Conservation (phyloP, 2,329 filamentous ascomycete genomes). For the Aspergillus oerlinghausenensis region DNA sequence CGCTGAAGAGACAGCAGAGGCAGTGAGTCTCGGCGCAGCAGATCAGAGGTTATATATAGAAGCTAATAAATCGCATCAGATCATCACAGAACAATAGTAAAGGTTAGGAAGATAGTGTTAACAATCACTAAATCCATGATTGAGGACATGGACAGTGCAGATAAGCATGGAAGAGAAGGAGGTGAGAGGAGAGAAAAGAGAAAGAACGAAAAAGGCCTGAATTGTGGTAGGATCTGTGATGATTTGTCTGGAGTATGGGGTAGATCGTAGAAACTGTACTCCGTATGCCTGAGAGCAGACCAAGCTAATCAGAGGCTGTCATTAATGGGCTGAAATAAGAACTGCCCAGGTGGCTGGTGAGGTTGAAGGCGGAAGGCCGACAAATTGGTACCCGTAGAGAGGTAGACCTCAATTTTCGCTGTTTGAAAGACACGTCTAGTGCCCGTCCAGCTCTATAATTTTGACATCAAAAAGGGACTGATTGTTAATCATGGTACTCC, state of each 20-base stretch:
- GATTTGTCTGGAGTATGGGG: background rate
- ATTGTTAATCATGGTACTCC: background rate
- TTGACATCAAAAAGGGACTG: background rate
- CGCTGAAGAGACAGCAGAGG: background rate
- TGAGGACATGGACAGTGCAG: background rate
- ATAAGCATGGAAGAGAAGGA: background rate
- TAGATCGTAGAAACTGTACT: background rate
- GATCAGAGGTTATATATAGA: background rate
- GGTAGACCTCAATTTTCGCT: background rate
- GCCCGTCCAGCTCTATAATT: background rate
- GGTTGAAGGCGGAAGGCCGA: background rate
- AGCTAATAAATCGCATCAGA: background rate
- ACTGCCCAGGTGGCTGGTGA: background rate
- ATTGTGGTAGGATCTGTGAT: background rate
- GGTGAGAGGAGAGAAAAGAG: background rate
- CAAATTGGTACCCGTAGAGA: background rate
- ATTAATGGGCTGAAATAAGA: background rate
- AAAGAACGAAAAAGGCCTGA: background rate
- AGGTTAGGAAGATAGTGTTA: background rate
- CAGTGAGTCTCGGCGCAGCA: slow-evolving; percentile 1
- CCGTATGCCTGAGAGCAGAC: background rate
- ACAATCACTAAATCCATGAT: background rate
- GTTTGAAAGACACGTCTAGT: background rate
- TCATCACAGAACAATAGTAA: background rate
- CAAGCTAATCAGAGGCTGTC: background rate